phyloP scores from a whole-genome alignment of 306 rosid species.

The Cicer chorassanicum region DNA sequence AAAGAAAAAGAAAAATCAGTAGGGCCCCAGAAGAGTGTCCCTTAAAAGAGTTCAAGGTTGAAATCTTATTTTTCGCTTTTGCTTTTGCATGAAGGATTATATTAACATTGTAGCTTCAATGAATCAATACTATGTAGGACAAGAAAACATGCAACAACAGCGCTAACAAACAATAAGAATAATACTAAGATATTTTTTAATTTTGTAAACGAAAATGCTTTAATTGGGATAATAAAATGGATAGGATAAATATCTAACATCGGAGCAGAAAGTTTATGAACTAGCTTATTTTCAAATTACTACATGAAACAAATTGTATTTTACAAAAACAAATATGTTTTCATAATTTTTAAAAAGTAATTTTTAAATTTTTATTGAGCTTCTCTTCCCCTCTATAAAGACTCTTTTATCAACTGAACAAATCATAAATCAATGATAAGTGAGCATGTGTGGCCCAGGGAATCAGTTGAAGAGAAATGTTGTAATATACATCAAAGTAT shows the following conservation, averaged over 20 bases:
- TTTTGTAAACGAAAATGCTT: slow-evolving; percentile 20
- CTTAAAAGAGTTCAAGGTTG: slow-evolving; percentile 34
- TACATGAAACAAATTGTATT: neutral
- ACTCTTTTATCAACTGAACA: too few relatives aligned
- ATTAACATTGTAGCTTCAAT: slow-evolving; percentile 38
- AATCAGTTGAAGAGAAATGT: too few relatives aligned
- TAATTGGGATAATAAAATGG: neutral
- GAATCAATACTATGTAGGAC: slow-evolving; percentile 17
- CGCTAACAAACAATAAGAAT: slow-evolving; percentile 33
- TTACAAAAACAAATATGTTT: neutral
- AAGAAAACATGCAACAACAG: slow-evolving; percentile 32
- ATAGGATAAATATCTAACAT: slow-evolving; percentile 5
- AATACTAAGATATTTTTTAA: neutral
- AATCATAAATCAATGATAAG: too few relatives aligned
- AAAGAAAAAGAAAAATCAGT: neutral
- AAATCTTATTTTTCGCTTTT: slow-evolving; percentile 34
- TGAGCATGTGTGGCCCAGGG: too few relatives aligned
- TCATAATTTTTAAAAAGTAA: neutral
- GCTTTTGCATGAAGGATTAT: slow-evolving; percentile 36
- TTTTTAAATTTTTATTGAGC: too few relatives aligned
- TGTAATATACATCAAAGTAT: too few relatives aligned
- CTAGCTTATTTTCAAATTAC: neutral
- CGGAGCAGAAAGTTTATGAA: slow-evolving; percentile 19
- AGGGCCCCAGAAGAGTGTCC: slow-evolving; percentile 4
- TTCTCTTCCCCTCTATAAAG: too few relatives aligned